A percentile compares a stretch with the other conserved stretches of the same genome.
phyloP scores from a whole-genome alignment of 805 yeast species.

The Deakozyma indianensis region DNA sequence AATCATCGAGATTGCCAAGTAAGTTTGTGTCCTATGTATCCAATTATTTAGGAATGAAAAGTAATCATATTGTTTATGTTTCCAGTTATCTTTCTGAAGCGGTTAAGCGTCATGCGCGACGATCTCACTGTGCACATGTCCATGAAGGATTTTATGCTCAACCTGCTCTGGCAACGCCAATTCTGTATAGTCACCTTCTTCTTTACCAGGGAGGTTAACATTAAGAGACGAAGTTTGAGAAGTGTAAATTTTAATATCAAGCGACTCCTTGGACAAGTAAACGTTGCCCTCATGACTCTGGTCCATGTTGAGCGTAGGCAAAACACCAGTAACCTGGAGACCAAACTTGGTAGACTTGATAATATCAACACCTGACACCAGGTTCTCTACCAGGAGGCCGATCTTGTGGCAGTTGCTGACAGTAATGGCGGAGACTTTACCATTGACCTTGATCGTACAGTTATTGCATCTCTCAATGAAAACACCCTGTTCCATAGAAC shows the following conservation, averaged over 20 bases:
- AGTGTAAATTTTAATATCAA: slow-evolving; percentile 66
- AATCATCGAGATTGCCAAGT: slow-evolving; percentile 55
- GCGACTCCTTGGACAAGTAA: slow-evolving; percentile 59
- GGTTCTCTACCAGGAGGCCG: slow-evolving; percentile 69
- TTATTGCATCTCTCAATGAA: slow-evolving; percentile 73
- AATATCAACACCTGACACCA: slow-evolving; percentile 78
- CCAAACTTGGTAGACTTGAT: slow-evolving; percentile 74
- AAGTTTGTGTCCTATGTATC: slow-evolving; percentile 16
- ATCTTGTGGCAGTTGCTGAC: slow-evolving; percentile 56
- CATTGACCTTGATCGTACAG: slow-evolving; percentile 66
- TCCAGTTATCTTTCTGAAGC: too few relatives aligned
- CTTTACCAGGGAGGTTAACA: slow-evolving; percentile 62
- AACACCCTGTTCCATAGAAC: slow-evolving; percentile 74
- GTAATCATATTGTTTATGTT: too few relatives aligned
- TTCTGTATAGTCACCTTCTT: slow-evolving; percentile 60
- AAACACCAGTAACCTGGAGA: slow-evolving; percentile 65
- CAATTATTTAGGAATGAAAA: too few relatives aligned
- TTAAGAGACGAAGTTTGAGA: slow-evolving; percentile 78
- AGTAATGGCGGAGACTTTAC: slow-evolving; percentile 83
- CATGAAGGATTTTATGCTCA: slow-evolving; percentile 48
- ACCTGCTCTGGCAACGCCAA: slow-evolving; percentile 86
- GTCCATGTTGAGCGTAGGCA: slow-evolving; percentile 78
- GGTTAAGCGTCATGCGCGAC: slow-evolving; percentile 2
- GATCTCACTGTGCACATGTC: slow-evolving; percentile 42
- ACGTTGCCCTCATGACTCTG: slow-evolving; percentile 77